Evolutionary conservation across 2,329 filamentous ascomycete species (phyloP).

Genomic region (Nemania abortiva): DNA sequence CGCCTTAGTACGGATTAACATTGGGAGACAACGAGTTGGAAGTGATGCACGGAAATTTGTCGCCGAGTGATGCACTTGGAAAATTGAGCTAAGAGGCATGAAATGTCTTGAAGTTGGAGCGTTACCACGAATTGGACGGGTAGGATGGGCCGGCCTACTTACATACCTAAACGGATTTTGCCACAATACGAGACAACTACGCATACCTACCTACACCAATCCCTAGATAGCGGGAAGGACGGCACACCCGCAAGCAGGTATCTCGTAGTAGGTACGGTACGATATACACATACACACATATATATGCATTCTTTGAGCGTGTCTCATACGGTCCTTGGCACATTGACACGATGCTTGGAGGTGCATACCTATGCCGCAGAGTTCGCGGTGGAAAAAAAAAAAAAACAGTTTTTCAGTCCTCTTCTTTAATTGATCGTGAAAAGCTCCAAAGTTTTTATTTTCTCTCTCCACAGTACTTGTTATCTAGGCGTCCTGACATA

Average conservation of each 20-base stretch:
- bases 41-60: too few species aligned
- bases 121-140: not conserved
- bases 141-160: not conserved
- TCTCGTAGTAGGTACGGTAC: not conserved
- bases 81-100: not conserved
- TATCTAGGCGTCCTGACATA: too few species aligned
- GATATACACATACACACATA: not conserved
- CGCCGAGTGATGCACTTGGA: not conserved
- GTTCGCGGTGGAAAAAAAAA: not conserved
- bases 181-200: slow-evolving; percentile 15
- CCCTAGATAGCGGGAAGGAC: not conserved
- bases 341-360: not conserved
- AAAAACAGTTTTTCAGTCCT: not conserved
- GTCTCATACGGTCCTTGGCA: too few species aligned
- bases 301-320: too few species aligned
- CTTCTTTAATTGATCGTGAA: not conserved
- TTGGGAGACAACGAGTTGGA: too few species aligned
- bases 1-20: too few species aligned
- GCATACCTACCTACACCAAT: not conserved
- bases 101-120: not conserved
- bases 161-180: not conserved
- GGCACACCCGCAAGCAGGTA: not conserved
- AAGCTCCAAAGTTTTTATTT: not conserved
- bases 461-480: not conserved
- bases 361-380: not conserved